Conservation (phyloP, 768 basidiomycete genomes). For the Lentinula sp. region DNA sequence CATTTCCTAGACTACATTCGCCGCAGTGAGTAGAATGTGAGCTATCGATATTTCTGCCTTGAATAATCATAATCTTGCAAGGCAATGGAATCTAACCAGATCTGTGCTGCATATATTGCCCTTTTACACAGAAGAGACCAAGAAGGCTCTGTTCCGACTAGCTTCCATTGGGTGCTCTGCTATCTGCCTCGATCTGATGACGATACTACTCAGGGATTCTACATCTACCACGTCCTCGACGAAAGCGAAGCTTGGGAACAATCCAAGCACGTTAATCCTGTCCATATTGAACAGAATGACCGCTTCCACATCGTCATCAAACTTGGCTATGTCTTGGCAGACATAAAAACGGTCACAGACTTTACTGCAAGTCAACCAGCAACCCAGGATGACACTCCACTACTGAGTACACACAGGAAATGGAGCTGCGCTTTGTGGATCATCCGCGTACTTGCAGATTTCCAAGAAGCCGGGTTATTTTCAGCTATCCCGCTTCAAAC, state of each 20-base stretch:
- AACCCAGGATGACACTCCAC: not conserved
- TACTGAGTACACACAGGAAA: not conserved
- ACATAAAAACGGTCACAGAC: not conserved
- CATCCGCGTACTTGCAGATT: not conserved
- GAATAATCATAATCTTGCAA: too few species aligned
- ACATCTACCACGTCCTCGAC: not conserved
- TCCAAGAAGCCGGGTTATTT: not conserved
- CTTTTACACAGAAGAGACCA: not conserved
- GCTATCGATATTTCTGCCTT: not conserved
- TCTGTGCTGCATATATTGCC: not conserved
- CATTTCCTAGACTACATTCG: too few species aligned
- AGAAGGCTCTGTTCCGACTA: not conserved
- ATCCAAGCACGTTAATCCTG: not conserved
- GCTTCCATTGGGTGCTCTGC: not conserved
- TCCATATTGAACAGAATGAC: not conserved
- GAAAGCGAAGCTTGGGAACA: not conserved
- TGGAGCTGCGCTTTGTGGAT: not conserved
- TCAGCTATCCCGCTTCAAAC: not conserved
- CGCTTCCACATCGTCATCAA: not conserved
- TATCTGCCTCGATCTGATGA: not conserved
- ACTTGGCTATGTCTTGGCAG: not conserved
- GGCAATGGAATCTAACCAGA: too few species aligned
- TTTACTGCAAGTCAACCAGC: not conserved
- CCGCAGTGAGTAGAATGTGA: not conserved
- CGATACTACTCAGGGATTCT: not conserved